Evolutionary conservation across 345 rosid species (phyloP).

Genomic region (Brassica incana): DNA sequence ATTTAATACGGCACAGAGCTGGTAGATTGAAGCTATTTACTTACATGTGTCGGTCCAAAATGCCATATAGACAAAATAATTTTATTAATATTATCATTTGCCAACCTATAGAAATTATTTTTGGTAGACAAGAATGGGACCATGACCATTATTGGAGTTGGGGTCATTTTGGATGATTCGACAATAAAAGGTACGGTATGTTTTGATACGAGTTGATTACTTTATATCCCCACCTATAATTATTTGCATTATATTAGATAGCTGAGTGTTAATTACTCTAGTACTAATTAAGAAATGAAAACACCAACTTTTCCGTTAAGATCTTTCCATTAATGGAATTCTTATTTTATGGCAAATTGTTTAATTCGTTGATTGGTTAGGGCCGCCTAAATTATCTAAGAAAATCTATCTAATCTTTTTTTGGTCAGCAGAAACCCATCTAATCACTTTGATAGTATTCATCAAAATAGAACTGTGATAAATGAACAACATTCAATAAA

Average conservation of each 20-base stretch:
- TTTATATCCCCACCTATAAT: slow-evolving; percentile 24
- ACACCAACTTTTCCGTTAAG: slow-evolving; percentile 20
- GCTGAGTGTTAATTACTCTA: slow-evolving; percentile 14
- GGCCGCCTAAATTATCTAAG: slow-evolving; percentile 16
- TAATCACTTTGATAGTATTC: slow-evolving; percentile 18
- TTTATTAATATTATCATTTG: slow-evolving; percentile 5
- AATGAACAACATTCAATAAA: not conserved
- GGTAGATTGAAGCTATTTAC: slow-evolving; percentile 17
- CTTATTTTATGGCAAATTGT: slow-evolving; percentile 10
- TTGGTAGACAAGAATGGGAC: slow-evolving; percentile 25
- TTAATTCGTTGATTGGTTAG: slow-evolving; percentile 26
- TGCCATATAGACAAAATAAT: not conserved
- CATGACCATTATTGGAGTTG: slow-evolving; percentile 35
- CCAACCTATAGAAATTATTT: slow-evolving; percentile 17
- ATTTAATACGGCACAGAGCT: slow-evolving; percentile 21
- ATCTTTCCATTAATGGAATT: slow-evolving; percentile 35
- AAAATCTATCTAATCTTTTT: not conserved
- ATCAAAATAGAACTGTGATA: not conserved
- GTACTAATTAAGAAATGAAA: slow-evolving; percentile 15
- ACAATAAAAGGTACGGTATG: slow-evolving; percentile 37
- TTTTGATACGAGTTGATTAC: slow-evolving; percentile 19
- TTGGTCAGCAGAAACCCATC: not conserved
- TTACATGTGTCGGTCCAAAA: slow-evolving; percentile 37
- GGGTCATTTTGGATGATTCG: slow-evolving; percentile 33
- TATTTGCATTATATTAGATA: slow-evolving; percentile 3